Evolutionary conservation across 1,284 basidiomycete genomes (phyloP), one percentile per base, ranked within the genome.

Genomic region (Cystobasidium slooffiae): DNA sequence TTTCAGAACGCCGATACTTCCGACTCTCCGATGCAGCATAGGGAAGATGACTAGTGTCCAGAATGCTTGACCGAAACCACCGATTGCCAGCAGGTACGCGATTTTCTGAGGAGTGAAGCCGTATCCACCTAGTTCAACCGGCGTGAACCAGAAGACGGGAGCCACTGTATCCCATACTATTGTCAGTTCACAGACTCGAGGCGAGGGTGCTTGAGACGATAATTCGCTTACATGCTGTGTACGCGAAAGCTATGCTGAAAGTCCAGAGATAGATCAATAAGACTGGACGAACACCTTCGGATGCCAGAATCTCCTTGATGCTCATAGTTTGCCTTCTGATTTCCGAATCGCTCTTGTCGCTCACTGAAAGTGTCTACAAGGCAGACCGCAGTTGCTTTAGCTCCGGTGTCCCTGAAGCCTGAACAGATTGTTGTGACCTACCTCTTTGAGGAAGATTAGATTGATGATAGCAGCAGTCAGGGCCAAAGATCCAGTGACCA

Each of bases 141-240:
- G 61, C 8, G 81, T 82, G 64, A 81, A 83, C 77, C 80, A 81
- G 78, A 82, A 83, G 18, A 83, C 75, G 14, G 81, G 81, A 10
- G 81, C 75, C 16, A 82, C 75, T 63, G 22, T 31, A 31, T 31
- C 1, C 53, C 16, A 14, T 49, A 49, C n/a, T 2, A 49, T 49
- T n/a, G 6, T 2, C 6, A 49, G 46, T 2, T 12, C 14, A 12
- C 10, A 20, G 22, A 3, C 10, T 12, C 53, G 3, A 3, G 8
- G 7, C 3, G 14, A n/a, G 53, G 22, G 53, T 18, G 10, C 1
- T 24, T 22, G 39, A 22, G 9, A 39, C 39, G 20, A 46, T 0
- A 3, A 14, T 46, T 18, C 5, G n/a, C 61, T 63, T 22, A 63
- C 61, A 39, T 22, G 79, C 78, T 1, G 75, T 69, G 55, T 76